These are phyloP conservation scores for Globisporangium splendens DNA, from an alignment of 352 stramenopile species.

Conservation along the genomic window DNA sequence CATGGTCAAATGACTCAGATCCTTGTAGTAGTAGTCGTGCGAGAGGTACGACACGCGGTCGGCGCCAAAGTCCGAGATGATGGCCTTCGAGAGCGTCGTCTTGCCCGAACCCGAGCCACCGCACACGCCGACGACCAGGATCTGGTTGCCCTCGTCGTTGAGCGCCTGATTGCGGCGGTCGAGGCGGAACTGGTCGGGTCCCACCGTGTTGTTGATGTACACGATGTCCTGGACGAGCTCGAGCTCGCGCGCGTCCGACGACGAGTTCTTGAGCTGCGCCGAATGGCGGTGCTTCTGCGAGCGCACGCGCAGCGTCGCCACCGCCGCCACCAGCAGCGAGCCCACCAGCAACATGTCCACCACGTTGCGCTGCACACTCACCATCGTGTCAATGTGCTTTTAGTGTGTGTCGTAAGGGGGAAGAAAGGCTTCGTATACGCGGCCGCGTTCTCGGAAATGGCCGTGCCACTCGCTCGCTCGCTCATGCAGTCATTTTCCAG, in stretches of 20 bases:
- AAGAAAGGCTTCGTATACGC: neutral
- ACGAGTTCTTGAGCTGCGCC: conserved; percentile 38
- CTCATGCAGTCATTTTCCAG: no score
- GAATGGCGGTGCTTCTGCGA: conserved; percentile 39
- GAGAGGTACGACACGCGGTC: conserved; percentile 92
- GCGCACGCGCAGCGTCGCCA: conserved; percentile 39
- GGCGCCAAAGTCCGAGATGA: conserved; percentile 87
- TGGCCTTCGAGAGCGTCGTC: conserved; percentile 87
- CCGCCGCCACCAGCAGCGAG: conserved; percentile 41
- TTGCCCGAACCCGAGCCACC: conserved; percentile 91
- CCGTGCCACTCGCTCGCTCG: no score
- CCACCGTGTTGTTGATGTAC: conserved; percentile 76
- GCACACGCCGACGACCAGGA: conserved; percentile 90
- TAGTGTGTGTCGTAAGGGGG: neutral
- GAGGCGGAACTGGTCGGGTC: conserved; percentile 41
- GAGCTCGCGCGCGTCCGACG: conserved; percentile 55
- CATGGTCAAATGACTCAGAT: conserved; percentile 85
- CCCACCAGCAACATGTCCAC: conserved; percentile 47
- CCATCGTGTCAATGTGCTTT: conserved; percentile 22
- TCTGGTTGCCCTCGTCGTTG: conserved; percentile 60
- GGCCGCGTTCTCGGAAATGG: neutral
- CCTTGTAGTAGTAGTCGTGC: conserved; percentile 97
- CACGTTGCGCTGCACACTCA: conserved; percentile 29
- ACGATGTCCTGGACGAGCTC: conserved; percentile 83
- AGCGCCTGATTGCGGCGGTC: conserved; percentile 28